Base-by-base conservation (phyloP, 2,329 filamentous ascomycete species). In the Aspergillus hortae region DNA sequence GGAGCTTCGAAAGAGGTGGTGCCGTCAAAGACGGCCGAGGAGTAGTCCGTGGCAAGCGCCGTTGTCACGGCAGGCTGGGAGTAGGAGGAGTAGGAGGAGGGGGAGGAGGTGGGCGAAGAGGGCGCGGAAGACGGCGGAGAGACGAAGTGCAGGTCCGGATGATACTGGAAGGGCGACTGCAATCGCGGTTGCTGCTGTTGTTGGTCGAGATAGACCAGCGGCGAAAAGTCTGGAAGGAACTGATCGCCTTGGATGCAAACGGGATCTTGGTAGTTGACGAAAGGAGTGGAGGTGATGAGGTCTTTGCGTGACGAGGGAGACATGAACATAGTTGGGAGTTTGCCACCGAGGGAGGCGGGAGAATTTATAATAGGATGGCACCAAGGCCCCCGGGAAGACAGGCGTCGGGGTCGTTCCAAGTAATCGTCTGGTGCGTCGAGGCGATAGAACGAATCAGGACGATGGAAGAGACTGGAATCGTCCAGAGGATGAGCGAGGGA, bases 241-340 rank as follows among this genome's bases (percentile, higher is more conserved):
- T 68, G 67, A 52, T 71, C 67, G 65, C 72, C 69, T 67, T 71
- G 69, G 64, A 72, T 69, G 57, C 58, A 65, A 56, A 69, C 61
- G 51, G 64, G 54, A 51, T 68, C 66, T 51, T 64, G 55, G 53
- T 63, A 61, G 61, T 63, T 64, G 57, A 59, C 36, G 49, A 57
- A 57, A 42, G 58, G 46, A 48, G 54, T 36, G 46, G 57, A 56
- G 55, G 64, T 71, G 68, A 71, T 70, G 67, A 69, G 65, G 69
- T 62, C 69, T 67, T 72, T 72, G 70, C 69, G 69, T 72, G 60
- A 55, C n/a, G 59, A 54, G 53, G 69, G 66, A 61, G 69, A 62
- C 62, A 69, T 67, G 63, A 69, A 67, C 69, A 72, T 72, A 64
- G 64, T 70, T 36, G 45, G 59, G 57, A 66, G 46, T 65, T 67